Evolutionary conservation across 2,329 filamentous ascomycete species (phyloP).

Genomic region (Aspergillus sergii): DNA sequence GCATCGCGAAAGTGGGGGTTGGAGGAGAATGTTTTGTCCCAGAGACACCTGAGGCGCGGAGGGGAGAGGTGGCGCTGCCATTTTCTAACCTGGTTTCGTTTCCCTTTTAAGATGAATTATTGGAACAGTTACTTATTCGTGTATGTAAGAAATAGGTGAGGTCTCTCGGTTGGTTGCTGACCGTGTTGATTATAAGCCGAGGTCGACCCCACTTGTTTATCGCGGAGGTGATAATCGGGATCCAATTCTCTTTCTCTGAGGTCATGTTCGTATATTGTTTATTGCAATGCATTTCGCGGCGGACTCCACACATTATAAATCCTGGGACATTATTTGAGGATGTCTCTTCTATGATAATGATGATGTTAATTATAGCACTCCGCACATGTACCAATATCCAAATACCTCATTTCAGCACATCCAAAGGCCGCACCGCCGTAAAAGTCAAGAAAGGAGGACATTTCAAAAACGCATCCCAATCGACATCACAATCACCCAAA

Average conservation of each 20-base stretch:
- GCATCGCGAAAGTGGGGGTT: constrained; percentile 53
- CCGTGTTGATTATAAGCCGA: not conserved
- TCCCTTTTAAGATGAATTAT: not conserved
- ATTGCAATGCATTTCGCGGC: not conserved
- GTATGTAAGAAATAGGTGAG: not conserved
- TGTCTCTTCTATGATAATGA: too few relatives aligned
- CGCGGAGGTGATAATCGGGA: not conserved
- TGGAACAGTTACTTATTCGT: not conserved
- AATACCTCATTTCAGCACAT: not conserved
- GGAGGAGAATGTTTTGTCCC: constrained; percentile 17
- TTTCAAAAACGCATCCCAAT: not conserved
- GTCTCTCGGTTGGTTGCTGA: not conserved
- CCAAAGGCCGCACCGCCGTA: not conserved
- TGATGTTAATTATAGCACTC: not conserved
- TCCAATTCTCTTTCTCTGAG: not conserved
- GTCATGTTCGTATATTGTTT: not conserved
- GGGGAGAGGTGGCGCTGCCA: not conserved
- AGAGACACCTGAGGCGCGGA: not conserved
- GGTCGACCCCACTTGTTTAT: constrained; percentile 1
- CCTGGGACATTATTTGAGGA: not conserved
- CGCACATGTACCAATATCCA: not conserved
- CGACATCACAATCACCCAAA: not conserved
- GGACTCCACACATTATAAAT: not conserved
- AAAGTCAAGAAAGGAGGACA: not conserved
- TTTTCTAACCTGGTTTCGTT: not conserved